Conservation (phyloP, 2,329 filamentous ascomycete species). For the Purpureocillium lavendulum region DNA sequence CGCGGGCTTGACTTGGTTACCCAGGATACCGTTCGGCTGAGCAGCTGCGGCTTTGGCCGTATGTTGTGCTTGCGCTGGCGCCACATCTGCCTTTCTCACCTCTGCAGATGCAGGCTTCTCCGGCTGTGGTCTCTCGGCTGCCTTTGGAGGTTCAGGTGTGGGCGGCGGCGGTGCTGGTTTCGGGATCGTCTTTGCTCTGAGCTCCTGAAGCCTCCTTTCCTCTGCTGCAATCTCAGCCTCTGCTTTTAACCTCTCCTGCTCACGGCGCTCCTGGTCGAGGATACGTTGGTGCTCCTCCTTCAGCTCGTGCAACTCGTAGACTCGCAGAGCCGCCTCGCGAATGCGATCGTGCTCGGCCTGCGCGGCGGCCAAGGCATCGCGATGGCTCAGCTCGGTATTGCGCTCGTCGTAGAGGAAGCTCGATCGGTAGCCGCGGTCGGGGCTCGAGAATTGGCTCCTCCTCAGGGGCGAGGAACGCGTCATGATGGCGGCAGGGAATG, state of each 20-base stretch:
- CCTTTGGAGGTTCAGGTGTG: constrained; percentile 17
- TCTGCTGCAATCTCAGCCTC: constrained; percentile 38
- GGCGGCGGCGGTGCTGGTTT: constrained; percentile 31
- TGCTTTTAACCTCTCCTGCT: constrained; percentile 35
- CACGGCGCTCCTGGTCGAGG: constrained; percentile 33
- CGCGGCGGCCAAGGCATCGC: constrained; percentile 57
- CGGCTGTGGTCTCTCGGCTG: constrained; percentile 6
- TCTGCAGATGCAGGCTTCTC: constrained; percentile 6
- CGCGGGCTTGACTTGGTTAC: neutral
- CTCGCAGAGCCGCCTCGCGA: constrained; percentile 38
- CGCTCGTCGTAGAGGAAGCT: constrained; percentile 54
- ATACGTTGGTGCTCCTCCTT: constrained; percentile 35
- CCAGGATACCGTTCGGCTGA: neutral
- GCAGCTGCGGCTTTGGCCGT: neutral
- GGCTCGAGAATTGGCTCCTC: constrained; percentile 30
- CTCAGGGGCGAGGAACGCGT: constrained; percentile 33
- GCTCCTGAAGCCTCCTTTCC: constrained; percentile 37
- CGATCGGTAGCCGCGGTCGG: constrained; percentile 40
- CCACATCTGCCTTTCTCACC: constrained; percentile 9
- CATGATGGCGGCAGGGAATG: constrained; percentile 22
- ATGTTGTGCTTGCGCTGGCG: constrained; percentile 2
- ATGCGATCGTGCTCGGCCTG: constrained; percentile 60
- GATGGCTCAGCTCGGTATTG: constrained; percentile 55
- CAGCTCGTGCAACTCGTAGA: constrained; percentile 38
- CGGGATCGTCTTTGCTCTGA: constrained; percentile 35